phyloP scores from a whole-genome alignment of 768 basidiomycete genomes.

The Suillus clintonianus region DNA sequence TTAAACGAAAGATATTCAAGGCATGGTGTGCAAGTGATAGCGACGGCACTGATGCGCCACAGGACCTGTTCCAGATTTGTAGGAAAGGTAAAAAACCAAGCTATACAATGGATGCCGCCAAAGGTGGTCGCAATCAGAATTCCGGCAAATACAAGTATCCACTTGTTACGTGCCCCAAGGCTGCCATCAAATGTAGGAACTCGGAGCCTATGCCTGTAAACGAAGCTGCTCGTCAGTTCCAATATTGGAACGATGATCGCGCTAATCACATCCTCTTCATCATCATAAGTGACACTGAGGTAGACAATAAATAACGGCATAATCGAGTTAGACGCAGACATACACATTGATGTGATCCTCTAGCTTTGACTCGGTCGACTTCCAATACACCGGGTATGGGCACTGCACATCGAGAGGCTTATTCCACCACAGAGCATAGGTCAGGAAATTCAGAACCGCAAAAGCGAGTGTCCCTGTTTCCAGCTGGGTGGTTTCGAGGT shows the following conservation, averaged over 20 bases:
- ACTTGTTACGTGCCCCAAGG: too few species aligned
- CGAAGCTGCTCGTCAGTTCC: too few species aligned
- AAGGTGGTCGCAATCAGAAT: slow-evolving; percentile 17
- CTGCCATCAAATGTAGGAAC: neutral
- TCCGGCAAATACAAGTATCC: neutral
- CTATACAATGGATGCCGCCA: slow-evolving; percentile 28
- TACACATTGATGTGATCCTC: neutral
- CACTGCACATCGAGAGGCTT: slow-evolving; percentile 38
- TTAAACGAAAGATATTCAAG: too few species aligned
- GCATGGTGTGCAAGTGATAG: slow-evolving; percentile 6
- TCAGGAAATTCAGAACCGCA: slow-evolving; percentile 29
- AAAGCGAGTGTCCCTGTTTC: slow-evolving; percentile 39
- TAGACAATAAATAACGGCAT: neutral
- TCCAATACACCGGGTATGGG: slow-evolving; percentile 6
- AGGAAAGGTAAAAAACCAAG: slow-evolving; percentile 25
- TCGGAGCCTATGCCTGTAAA: too few species aligned
- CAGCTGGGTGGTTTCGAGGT: slow-evolving; percentile 33
- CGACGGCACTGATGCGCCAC: slow-evolving; percentile 21
- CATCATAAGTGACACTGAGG: neutral
- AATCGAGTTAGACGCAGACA: neutral
- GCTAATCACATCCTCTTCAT: too few species aligned
- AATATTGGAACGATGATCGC: too few species aligned
- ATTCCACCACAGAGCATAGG: slow-evolving; percentile 39
- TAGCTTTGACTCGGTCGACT: neutral
- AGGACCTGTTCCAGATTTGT: slow-evolving; percentile 13